These are phyloP conservation scores for Plasmodium blacklocki DNA, from an alignment of 169 alveolate species.

Conservation along the genomic window DNA sequence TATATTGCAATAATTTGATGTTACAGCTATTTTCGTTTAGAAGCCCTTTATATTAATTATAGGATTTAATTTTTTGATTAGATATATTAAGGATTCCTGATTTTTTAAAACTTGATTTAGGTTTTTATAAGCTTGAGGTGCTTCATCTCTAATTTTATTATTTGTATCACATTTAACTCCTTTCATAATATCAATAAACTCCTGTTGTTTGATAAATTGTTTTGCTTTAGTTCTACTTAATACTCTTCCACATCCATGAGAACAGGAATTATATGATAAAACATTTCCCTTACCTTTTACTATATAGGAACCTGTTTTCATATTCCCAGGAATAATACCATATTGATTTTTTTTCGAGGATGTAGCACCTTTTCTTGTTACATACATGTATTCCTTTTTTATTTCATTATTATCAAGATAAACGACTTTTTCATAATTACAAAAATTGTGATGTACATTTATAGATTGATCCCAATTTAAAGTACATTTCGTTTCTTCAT, in stretches of 20 bases:
- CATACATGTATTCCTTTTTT: conserved; percentile 80
- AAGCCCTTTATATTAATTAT: conserved; percentile 82
- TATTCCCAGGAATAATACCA: conserved; percentile 86
- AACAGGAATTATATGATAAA: conserved; percentile 80
- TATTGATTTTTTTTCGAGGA: conserved; percentile 78
- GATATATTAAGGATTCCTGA: conserved; percentile 77
- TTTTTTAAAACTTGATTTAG: conserved; percentile 66
- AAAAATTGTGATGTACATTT: conserved; percentile 85
- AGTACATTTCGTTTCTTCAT: conserved; percentile 67
- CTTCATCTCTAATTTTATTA: conserved; percentile 80
- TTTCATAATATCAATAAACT: conserved; percentile 77
- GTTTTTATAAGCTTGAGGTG: conserved; percentile 86
- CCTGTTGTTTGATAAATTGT: conserved; percentile 78
- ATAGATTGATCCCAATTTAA: conserved; percentile 66
- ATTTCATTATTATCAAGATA: conserved; percentile 73
- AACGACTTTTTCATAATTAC: conserved; percentile 77
- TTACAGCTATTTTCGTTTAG: background rate
- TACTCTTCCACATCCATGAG: conserved; percentile 86
- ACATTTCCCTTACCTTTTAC: conserved; percentile 71
- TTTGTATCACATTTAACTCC: conserved; percentile 71
- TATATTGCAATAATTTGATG: no score
- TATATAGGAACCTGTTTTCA: conserved; percentile 64
- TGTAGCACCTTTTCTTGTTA: conserved; percentile 85
- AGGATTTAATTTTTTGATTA: conserved; percentile 76
- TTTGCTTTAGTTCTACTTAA: conserved; percentile 82